phyloP scores from a whole-genome alignment of 768 basidiomycete genomes.

The Suillus americanus region DNA sequence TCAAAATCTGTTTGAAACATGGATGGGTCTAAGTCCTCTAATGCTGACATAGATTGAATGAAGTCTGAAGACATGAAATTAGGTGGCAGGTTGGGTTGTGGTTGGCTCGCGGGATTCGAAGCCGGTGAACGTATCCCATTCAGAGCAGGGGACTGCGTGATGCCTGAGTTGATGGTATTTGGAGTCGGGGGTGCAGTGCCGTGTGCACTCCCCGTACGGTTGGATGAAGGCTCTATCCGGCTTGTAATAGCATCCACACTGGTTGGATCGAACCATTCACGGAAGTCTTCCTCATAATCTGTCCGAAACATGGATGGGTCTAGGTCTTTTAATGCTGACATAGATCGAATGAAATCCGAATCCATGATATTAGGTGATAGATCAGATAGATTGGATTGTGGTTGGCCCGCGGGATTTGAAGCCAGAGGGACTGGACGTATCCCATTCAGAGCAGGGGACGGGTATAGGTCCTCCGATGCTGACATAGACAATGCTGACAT shows the following conservation, averaged over 20 bases:
- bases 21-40: slow-evolving; percentile 37
- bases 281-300: slow-evolving; percentile 69
- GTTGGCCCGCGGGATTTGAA: slow-evolving; percentile 18
- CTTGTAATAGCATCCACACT: no score
- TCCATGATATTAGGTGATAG: slow-evolving; percentile 13
- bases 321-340: slow-evolving; percentile 37
- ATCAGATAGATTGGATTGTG: slow-evolving; percentile 7
- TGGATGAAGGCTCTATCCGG: no score
- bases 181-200: no score
- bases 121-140: slow-evolving; percentile 30
- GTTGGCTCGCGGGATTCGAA: slow-evolving; percentile 18
- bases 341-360: slow-evolving; percentile 46
- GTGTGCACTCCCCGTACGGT: no score
- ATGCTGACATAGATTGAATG: slow-evolving; percentile 40
- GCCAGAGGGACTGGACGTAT: slow-evolving; percentile 29
- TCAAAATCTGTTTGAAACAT: slow-evolving; percentile 55
- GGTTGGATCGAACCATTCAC: slow-evolving; percentile 70
- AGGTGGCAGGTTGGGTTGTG: slow-evolving; percentile 10
- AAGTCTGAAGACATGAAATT: slow-evolving; percentile 38
- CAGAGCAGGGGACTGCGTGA: slow-evolving; percentile 22
- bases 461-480: slow-evolving; percentile 30
- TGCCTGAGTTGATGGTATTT: no score
- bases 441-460: slow-evolving; percentile 29
- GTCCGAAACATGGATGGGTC: slow-evolving; percentile 37
- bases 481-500: slow-evolving; percentile 29